Evolutionary conservation across 176 grass and related monocot genomes (phyloP).

Genomic region (Thalia dealbata): DNA sequence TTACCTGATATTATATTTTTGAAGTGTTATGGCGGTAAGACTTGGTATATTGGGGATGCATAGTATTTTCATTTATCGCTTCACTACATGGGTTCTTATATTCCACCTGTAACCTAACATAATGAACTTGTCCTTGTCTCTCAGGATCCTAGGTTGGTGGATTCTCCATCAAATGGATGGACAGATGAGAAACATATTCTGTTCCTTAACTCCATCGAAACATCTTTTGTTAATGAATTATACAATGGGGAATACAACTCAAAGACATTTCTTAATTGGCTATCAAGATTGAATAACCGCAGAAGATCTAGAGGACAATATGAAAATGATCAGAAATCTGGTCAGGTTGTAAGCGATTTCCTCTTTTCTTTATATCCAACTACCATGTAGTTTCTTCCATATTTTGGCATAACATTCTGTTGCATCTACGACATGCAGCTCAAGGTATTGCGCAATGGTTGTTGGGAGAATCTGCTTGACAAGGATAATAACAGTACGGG

Average conservation of each 20-base stretch:
- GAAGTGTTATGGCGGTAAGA: not conserved
- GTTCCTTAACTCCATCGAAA: slow-evolving; percentile 67
- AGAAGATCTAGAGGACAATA: slow-evolving; percentile 12
- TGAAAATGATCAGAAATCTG: slow-evolving; percentile 20
- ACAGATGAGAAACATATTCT: slow-evolving; percentile 74
- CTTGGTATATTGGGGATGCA: not conserved
- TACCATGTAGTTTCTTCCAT: not conserved
- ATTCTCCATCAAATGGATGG: slow-evolving; percentile 49
- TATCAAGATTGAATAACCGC: slow-evolving; percentile 17
- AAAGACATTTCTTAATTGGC: slow-evolving; percentile 30
- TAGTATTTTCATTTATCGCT: not conserved
- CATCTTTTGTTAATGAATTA: slow-evolving; percentile 56
- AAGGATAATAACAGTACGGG: slow-evolving; percentile 13
- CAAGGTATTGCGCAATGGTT: slow-evolving; percentile 47
- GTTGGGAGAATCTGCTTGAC: slow-evolving; percentile 41
- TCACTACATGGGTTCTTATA: not conserved
- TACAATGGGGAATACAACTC: slow-evolving; percentile 26
- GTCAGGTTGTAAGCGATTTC: slow-evolving; percentile 5
- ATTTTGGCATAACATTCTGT: slow-evolving; percentile 3
- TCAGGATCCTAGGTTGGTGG: slow-evolving; percentile 32
- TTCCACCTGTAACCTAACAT: slow-evolving; percentile 12
- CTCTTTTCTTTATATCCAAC: not conserved
- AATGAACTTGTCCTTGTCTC: slow-evolving; percentile 15
- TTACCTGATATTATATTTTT: not conserved
- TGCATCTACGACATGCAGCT: slow-evolving; percentile 23